Evolutionary conservation across 2,329 filamentous ascomycete species (phyloP).

Genomic region (Torrubiellomyces zombiae): DNA sequence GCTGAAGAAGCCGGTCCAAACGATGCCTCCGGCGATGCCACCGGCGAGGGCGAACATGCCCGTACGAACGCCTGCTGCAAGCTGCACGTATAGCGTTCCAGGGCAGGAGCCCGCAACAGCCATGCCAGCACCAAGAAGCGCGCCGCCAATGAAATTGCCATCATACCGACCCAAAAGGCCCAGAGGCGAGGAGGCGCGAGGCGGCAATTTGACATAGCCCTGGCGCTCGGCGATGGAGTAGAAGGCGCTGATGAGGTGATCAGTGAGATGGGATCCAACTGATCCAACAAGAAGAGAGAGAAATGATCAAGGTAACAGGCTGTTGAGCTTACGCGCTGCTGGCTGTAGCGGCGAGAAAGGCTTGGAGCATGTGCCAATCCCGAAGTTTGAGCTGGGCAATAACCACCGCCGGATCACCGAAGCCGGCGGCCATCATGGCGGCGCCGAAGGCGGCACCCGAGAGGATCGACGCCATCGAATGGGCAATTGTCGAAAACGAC

Average conservation of each 20-base stretch:
- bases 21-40: slow-evolving; percentile 35
- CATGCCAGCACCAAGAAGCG: slow-evolving; percentile 49
- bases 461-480: slow-evolving; percentile 18
- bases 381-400: slow-evolving; percentile 41
- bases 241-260: slow-evolving; percentile 19
- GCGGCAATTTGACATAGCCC: slow-evolving; percentile 24
- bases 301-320: neutral
- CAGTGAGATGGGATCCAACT: neutral
- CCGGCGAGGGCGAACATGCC: slow-evolving; percentile 37
- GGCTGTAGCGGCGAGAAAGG: slow-evolving; percentile 45
- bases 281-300: neutral
- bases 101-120: slow-evolving; percentile 47
- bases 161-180: slow-evolving; percentile 39
- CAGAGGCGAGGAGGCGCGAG: slow-evolving; percentile 33
- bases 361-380: slow-evolving; percentile 50
- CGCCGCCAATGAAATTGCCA: slow-evolving; percentile 48
- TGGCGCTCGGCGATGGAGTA: slow-evolving; percentile 28
- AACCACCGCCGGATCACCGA: slow-evolving; percentile 43
- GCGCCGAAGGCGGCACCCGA: slow-evolving; percentile 45
- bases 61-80: slow-evolving; percentile 33
- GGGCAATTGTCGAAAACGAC: neutral
- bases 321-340: slow-evolving; percentile 42
- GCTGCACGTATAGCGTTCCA: slow-evolving; percentile 45
- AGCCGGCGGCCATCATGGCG: slow-evolving; percentile 41
- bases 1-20: slow-evolving; percentile 29